Percentiles rank a stretch among this genome's conserved stretches.
phyloP scores from a whole-genome alignment of 352 stramenopile species.

The Poterioochromonas sp. region DNA sequence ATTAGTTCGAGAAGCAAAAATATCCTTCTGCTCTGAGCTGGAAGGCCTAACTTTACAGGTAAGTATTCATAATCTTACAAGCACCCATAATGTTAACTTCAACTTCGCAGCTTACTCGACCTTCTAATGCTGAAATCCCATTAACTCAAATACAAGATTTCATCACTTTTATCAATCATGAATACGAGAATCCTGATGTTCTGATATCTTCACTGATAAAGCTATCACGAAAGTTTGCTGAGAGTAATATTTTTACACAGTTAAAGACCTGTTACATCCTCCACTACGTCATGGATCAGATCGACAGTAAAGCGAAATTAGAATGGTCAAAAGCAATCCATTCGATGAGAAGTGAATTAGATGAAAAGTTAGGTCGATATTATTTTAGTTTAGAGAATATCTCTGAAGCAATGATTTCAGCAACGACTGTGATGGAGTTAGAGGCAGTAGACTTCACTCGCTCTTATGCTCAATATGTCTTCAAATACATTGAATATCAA shows the following conservation, averaged over 20 bases:
- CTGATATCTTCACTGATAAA: neutral
- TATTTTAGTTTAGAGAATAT: slow-evolving; percentile 5
- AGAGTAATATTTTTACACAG: slow-evolving; percentile 3
- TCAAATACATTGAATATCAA: neutral
- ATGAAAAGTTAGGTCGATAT: neutral
- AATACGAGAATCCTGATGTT: slow-evolving; percentile 5
- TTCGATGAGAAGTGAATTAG: neutral
- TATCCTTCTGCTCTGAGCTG: neutral
- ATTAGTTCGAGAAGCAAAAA: neutral
- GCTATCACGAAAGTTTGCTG: slow-evolving; percentile 17
- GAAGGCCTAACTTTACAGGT: slow-evolving; percentile 1
- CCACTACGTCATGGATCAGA: neutral
- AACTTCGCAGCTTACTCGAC: neutral
- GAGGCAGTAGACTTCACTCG: neutral
- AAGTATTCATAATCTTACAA: no score
- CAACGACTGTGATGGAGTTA: neutral
- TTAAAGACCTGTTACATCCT: neutral
- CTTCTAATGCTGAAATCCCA: neutral
- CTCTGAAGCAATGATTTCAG: neutral
- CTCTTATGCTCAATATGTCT: neutral
- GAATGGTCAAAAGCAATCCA: neutral
- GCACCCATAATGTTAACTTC: no score
- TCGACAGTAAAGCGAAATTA: neutral
- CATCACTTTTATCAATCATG: neutral
- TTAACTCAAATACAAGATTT: neutral